Conservation (phyloP, 176 grass and related monocot genomes). For the Carex kokanica region DNA sequence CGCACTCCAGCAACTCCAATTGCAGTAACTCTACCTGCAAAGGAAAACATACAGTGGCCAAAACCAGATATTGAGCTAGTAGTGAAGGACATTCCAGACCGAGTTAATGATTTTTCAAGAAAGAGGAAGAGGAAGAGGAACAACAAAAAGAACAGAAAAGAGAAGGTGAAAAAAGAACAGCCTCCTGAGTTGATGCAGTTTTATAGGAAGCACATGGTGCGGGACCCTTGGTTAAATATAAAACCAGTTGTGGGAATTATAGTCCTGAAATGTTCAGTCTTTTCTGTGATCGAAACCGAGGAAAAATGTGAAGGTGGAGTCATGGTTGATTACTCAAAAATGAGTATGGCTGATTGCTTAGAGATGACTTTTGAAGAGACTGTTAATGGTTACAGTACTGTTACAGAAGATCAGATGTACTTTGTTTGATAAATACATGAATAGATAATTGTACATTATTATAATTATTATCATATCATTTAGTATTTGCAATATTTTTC, state of each 20-base stretch:
- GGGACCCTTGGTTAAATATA: constrained; percentile 13
- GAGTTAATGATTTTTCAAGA: background rate
- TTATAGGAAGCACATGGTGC: constrained; percentile 9
- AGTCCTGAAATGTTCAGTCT: background rate
- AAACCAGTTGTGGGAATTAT: constrained; percentile 23
- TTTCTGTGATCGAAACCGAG: background rate
- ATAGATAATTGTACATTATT: background rate
- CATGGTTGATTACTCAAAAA: constrained; percentile 7
- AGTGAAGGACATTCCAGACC: background rate
- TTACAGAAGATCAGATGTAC: background rate
- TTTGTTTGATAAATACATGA: background rate
- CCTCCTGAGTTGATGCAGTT: background rate
- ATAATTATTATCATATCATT: background rate
- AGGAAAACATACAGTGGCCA: constrained; percentile 6
- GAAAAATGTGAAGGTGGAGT: background rate
- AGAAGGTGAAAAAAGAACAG: background rate
- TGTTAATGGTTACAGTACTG: background rate
- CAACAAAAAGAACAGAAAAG: constrained; percentile 20
- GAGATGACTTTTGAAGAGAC: constrained; percentile 17
- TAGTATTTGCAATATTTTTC: background rate
- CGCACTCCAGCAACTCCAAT: background rate
- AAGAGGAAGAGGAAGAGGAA: constrained; percentile 18
- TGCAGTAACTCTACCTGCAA: background rate
- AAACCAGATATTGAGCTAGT: constrained; percentile 22
- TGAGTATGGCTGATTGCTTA: constrained; percentile 24